Base-by-base conservation (phyloP, 805 yeast genomes). In the Komagataella ulmi region DNA sequence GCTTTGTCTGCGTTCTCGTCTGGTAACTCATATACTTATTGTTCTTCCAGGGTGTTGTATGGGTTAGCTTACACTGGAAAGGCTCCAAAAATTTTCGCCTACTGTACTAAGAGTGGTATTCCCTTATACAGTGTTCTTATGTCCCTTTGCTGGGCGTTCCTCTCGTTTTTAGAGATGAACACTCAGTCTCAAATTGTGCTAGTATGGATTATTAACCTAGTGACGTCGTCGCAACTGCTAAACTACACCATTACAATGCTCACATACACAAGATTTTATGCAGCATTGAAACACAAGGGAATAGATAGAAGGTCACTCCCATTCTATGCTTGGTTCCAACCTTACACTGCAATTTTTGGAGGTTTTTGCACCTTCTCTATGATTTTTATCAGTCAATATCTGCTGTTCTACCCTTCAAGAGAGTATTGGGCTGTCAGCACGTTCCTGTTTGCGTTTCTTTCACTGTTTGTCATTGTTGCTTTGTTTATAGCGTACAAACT, bases 391-490 rank as follows among this genome's bases (percentile, higher is more conserved):
- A 79, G 78, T 54, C 95, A 95, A 4, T 88, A 85, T 67, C 67
- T 75, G 2, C 85, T 81, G 1, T 86, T 88, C 65, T 63, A 81
- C 47, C 81, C 81, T 12, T 87, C 85, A 5, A 61, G 68, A 51
- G 46, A 44, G 46, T 44, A 44, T 7, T 87, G 91, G 89, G 63
- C 72, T 17, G 72, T 74, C 17, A 72, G 80, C 53, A 67, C 72
- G 7, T 88, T 88, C 66, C 69, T 86, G 57, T 85, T 79, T 65
- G 76, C 77, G 59, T 88, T 88, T 60, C 69, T 88, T 54, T 82
- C 85, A 82, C 73, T 87, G 10, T 85, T 86, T 53, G 64, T 80
- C 49, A 73, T 73, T 52, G 58, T 79, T 40, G 72, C 58, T 1
- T 64, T 78, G n/a, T 81, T 67, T 53, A 24, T 76, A 7, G 61